Conservation (phyloP, 225 moss, liverwort and hornwort species). For the Physcomitrium patens region DNA sequence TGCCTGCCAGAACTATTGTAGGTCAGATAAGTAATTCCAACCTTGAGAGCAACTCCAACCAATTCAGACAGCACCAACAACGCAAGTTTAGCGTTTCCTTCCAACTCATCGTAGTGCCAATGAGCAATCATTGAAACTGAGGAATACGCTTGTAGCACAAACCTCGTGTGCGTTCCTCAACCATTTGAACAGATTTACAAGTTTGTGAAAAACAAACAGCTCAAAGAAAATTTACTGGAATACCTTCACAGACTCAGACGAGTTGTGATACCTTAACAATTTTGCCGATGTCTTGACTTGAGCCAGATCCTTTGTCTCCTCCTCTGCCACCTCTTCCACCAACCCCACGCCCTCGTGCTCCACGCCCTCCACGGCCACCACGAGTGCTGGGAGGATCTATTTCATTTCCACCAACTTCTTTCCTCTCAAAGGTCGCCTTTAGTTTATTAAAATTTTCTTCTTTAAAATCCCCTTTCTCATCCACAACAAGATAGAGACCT, state of each 20-base stretch:
- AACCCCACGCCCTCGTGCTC: constrained; percentile 60
- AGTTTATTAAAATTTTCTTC: constrained; percentile 83
- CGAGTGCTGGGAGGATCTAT: constrained; percentile 64
- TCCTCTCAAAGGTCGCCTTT: constrained; percentile 65
- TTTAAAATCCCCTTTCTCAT: constrained; percentile 85
- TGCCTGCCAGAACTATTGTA: not conserved
- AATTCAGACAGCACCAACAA: not conserved
- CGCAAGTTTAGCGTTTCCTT: constrained; percentile 5
- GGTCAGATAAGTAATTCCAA: constrained; percentile 5
- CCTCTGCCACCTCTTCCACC: constrained; percentile 69
- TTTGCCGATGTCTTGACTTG: constrained; percentile 76
- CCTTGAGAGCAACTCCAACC: not conserved
- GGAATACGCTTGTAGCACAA: constrained; percentile 5
- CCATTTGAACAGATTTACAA: not conserved
- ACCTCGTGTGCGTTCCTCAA: not conserved
- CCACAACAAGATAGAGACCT: constrained; percentile 91
- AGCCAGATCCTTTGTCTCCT: constrained; percentile 53
- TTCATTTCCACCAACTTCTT: constrained; percentile 69
- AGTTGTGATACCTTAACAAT: constrained; percentile 64
- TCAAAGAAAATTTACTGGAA: not conserved
- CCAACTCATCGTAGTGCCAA: not conserved
- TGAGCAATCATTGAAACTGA: not conserved
- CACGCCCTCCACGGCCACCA: constrained; percentile 65
- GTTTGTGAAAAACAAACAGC: not conserved
- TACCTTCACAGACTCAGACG: constrained; percentile 1